Base-by-base conservation (phyloP, 169 alveolate species). In the Plasmodium sp. region DNA sequence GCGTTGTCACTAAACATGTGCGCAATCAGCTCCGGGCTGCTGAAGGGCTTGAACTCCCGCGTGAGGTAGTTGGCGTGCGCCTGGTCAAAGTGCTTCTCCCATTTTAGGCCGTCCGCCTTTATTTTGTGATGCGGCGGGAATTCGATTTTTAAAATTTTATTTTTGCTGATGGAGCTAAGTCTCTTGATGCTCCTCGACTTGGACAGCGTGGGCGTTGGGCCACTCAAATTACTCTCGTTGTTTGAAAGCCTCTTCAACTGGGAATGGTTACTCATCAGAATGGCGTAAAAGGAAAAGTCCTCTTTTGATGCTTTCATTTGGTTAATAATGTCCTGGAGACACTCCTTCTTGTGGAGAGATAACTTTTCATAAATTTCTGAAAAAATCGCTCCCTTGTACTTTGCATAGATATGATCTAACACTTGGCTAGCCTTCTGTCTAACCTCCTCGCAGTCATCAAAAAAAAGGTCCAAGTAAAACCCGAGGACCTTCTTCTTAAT, bases 111-210 rank as follows among this genome's bases (percentile, higher is more conserved):
- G 72, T 91, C 95, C 6, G 79, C 56, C 62, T 91, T 91, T 71
- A 91, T 91, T 81, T 91, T 91, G 56, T 91, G 84, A 56, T 91
- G 14, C 4, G 92, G 41, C n/a, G 95, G 95, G 22, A 91, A 91
- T n/a, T 91, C 95, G 16, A 91, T 81, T 56, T 91, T 91, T n/a
- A 81, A 5, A 0, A 51, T 62, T 77, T 91, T 91, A 7, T 41
- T 81, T 39, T 91, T 91, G 36, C 31, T 81, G n/a, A 81, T 72
- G 27, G 90, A 81, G 43, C 77, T 91, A 34, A 81, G 62, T 27
- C 90, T 58, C 22, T 91, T 91, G 16, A 81, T 43, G 54, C 80
- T 91, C 83, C 75, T 81, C n/a, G 95, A 45, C 48, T 62, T 81
- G 6, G 92, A 71, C 39, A 81, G n/a, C 0, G 84, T 56, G 14